These are phyloP conservation scores for Apiospora saccharicola DNA, from an alignment of 2,329 filamentous ascomycete genomes.

Conservation along the genomic window DNA sequence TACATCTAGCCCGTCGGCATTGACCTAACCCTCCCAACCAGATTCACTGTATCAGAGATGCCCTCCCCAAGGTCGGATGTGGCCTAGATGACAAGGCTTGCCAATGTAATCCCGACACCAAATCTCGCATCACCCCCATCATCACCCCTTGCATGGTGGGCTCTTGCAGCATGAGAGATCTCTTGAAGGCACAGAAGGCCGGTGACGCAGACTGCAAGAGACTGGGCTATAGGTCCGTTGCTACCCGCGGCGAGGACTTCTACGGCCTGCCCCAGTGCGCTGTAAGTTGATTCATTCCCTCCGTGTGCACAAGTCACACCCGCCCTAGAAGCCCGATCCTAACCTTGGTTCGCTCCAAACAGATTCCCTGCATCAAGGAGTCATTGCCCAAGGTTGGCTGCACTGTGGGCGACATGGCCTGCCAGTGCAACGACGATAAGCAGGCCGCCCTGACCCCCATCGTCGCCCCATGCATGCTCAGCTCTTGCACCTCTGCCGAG, in stretches of 20 bases:
- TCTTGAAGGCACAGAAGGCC: slow-evolving; percentile 18
- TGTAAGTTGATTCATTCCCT: neutral
- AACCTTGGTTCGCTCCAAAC: neutral
- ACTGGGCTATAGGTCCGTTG: slow-evolving; percentile 10
- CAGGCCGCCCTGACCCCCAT: slow-evolving; percentile 16
- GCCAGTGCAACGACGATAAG: slow-evolving; percentile 15
- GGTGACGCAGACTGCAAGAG: slow-evolving; percentile 12
- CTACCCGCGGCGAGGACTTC: neutral
- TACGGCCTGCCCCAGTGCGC: neutral
- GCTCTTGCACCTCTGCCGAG: neutral
- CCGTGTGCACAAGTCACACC: neutral
- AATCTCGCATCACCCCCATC: slow-evolving; percentile 12
- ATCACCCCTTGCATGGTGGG: slow-evolving; percentile 7
- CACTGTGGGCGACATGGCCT: slow-evolving; percentile 9
- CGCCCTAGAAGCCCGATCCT: neutral
- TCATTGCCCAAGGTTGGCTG: slow-evolving; percentile 10
- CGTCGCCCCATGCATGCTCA: slow-evolving; percentile 15
- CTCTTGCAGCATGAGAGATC: neutral
- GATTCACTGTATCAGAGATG: neutral
- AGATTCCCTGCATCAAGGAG: slow-evolving; percentile 18
- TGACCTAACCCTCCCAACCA: neutral
- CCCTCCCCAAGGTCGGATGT: slow-evolving; percentile 13
- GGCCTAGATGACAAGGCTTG: slow-evolving; percentile 14
- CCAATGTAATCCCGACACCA: slow-evolving; percentile 4
- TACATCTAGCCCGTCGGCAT: neutral